phyloP scores from a whole-genome alignment of 2,329 filamentous ascomycete species.

The Cladobotryum mycophilum region DNA sequence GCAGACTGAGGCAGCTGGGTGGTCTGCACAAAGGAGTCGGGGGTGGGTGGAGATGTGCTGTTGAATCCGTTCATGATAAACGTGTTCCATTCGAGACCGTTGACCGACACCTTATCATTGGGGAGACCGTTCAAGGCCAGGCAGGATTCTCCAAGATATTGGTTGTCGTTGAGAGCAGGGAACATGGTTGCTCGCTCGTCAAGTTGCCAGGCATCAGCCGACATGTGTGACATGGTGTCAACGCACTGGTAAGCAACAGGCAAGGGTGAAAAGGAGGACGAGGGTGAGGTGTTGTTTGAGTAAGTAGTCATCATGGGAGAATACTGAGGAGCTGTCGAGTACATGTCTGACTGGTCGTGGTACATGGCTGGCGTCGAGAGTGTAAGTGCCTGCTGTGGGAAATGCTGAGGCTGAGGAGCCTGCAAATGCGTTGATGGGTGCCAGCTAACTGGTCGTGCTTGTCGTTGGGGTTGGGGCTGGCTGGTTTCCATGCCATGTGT shows the following conservation, averaged over 20 bases:
- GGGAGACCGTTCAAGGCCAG: conserved; percentile 17
- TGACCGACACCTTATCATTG: conserved; percentile 12
- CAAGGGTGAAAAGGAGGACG: conserved; percentile 48
- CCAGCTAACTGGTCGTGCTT: conserved; percentile 65
- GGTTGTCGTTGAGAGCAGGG: conserved; percentile 15
- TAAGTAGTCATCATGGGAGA: conserved; percentile 49
- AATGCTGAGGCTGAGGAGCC: conserved; percentile 31
- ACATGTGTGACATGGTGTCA: conserved; percentile 34
- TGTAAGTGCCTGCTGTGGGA: conserved; percentile 31
- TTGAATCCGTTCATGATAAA: conserved; percentile 40
- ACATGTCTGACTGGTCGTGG: conserved; percentile 37
- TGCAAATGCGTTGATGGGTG: conserved; percentile 56
- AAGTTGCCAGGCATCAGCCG: conserved; percentile 32
- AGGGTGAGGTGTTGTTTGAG: conserved; percentile 53
- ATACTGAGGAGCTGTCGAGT: conserved; percentile 35
- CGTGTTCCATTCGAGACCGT: conserved; percentile 37
- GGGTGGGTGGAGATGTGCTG: conserved; percentile 51
- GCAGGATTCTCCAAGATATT: conserved; percentile 25
- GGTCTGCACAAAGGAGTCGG: conserved; percentile 48
- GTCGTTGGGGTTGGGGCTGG: conserved; percentile 21
- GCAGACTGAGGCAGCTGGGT: conserved; percentile 42
- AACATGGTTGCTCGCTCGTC: conserved; percentile 26
- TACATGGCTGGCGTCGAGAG: conserved; percentile 31
- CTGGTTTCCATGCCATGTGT: conserved; percentile 5
- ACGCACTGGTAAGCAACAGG: conserved; percentile 39